Conservation (phyloP, 768 basidiomycete species). For the Porphyrellus cyaneotinctus region DNA sequence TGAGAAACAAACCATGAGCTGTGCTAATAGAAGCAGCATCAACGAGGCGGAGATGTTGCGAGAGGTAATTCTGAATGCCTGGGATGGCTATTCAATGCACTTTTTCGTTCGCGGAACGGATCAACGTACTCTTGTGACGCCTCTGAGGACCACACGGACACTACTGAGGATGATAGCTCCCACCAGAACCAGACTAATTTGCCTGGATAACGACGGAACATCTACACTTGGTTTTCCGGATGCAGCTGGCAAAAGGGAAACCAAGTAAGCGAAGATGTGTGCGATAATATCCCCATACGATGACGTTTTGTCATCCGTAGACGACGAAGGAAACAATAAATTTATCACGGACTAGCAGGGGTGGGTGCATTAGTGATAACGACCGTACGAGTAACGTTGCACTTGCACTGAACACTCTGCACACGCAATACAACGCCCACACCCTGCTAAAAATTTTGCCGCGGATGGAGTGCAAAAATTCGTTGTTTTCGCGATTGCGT, state of each 20-base stretch:
- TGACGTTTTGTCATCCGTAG: slow-evolving; percentile 35
- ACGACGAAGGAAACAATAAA: slow-evolving; percentile 31
- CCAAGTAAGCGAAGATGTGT: slow-evolving; percentile 36
- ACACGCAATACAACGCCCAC: slow-evolving; percentile 66
- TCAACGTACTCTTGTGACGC: slow-evolving; percentile 54
- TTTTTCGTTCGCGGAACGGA: neutral
- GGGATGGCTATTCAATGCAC: neutral
- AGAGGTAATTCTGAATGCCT: slow-evolving; percentile 63
- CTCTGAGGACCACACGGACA: slow-evolving; percentile 63
- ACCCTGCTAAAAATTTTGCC: slow-evolving; percentile 49
- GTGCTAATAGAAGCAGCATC: slow-evolving; percentile 72
- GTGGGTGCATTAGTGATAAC: slow-evolving; percentile 14
- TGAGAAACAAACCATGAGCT: slow-evolving; percentile 63
- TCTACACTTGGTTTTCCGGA: slow-evolving; percentile 31
- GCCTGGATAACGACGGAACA: slow-evolving; percentile 43
- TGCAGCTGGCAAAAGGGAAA: slow-evolving; percentile 36
- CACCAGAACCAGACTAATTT: slow-evolving; percentile 64
- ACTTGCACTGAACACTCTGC: slow-evolving; percentile 60
- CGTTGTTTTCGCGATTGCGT: slow-evolving; percentile 43
- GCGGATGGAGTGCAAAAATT: slow-evolving; percentile 50
- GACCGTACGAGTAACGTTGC: slow-evolving; percentile 2
- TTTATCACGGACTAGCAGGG: slow-evolving; percentile 31
- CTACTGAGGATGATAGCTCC: slow-evolving; percentile 74
- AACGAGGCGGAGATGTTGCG: slow-evolving; percentile 69
- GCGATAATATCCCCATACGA: slow-evolving; percentile 44